Evolutionary conservation across 2,329 filamentous ascomycete genomes (phyloP), one percentile per base, ranked within the genome.

Genomic region (Cryphonectria carpinicola): DNA sequence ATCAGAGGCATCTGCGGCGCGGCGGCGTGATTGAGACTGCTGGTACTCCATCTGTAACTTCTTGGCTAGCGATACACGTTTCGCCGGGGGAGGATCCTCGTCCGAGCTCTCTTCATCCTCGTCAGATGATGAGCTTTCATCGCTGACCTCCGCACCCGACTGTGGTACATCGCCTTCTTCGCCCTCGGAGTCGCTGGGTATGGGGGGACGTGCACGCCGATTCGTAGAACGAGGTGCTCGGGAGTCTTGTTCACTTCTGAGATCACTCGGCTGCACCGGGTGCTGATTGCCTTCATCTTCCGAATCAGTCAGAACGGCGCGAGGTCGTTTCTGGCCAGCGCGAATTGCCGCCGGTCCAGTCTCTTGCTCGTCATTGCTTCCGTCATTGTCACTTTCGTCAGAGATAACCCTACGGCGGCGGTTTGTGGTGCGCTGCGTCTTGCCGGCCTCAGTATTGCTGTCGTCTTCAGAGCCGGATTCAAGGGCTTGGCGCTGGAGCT

Each of bases 31-130:
- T 10, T 46, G 69, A 35, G 54, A 35, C n/a, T 64, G 64, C 10
- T 28, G 64, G 32, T 66, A 46, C 63, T 72, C 71, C 66, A 71
- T 64, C 19, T 39, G 49, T 22, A 73, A 65, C 28, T 67, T 64
- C 52, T 67, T 62, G 8, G 67, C 70, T 11, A 73, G 71, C 4
- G 71, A 73, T n/a, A 67, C 25, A 6, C 67, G 58, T 37, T 66
- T 71, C 4, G 69, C 54, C 19, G 70, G 69, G 4, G 70, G 39
- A 3, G 64, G 52, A 7, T 60, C 65, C 13, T 71, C 71, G 11
- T 71, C 71, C 10, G 62, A 65, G 14, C 49, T 61, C 17, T 54
- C 41, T 41, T 70, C 64, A 46, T 56, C 68, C 17, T 69, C 61
- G 10, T 63, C 66, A 28, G 58, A 63, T 4, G 66, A 54, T 1